These are phyloP conservation scores for Monosporozyma aerobia DNA, from an alignment of 805 yeast genomes.

Conservation along the genomic window DNA sequence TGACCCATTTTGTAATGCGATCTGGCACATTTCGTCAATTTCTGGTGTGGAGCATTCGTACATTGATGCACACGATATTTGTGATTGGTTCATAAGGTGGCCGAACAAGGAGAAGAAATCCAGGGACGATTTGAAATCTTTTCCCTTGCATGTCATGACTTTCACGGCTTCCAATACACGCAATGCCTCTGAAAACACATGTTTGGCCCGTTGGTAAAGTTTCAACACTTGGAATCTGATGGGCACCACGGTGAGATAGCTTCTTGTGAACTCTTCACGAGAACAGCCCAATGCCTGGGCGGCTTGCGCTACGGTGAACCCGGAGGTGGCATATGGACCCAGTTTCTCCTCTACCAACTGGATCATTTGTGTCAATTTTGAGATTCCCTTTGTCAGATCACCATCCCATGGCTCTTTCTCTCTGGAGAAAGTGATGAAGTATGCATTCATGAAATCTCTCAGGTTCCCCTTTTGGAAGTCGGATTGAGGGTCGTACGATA, in stretches of 20 bases:
- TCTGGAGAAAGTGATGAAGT: conserved; percentile 26
- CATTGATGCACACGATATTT: conserved; percentile 38
- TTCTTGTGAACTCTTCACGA: conserved; percentile 34
- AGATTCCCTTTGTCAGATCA: conserved; percentile 35
- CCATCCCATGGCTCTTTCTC: conserved; percentile 37
- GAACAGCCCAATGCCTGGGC: conserved; percentile 36
- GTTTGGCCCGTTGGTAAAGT: conserved; percentile 49
- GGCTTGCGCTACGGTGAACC: conserved; percentile 43
- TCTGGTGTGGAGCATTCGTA: conserved; percentile 50
- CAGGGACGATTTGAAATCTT: conserved; percentile 10
- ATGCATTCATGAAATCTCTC: conserved; percentile 52
- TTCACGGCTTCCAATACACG: conserved; percentile 46
- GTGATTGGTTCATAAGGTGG: conserved; percentile 48
- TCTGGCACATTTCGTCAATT: conserved; percentile 42
- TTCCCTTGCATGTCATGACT: conserved; percentile 27
- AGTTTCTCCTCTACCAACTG: conserved; percentile 37
- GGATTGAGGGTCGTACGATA: conserved; percentile 19
- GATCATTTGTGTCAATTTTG: conserved; percentile 34
- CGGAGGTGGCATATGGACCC: conserved; percentile 30
- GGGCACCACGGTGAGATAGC: conserved; percentile 44
- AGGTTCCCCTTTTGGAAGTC: conserved; percentile 41
- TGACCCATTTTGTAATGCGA: conserved; percentile 50
- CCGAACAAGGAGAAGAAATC: conserved; percentile 41
- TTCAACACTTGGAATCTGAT: conserved; percentile 50
- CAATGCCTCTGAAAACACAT: conserved; percentile 52